Evolutionary conservation across 768 basidiomycete species (phyloP), one percentile per base, ranked within the genome.

Genomic region (Tephrocybe rancida): DNA sequence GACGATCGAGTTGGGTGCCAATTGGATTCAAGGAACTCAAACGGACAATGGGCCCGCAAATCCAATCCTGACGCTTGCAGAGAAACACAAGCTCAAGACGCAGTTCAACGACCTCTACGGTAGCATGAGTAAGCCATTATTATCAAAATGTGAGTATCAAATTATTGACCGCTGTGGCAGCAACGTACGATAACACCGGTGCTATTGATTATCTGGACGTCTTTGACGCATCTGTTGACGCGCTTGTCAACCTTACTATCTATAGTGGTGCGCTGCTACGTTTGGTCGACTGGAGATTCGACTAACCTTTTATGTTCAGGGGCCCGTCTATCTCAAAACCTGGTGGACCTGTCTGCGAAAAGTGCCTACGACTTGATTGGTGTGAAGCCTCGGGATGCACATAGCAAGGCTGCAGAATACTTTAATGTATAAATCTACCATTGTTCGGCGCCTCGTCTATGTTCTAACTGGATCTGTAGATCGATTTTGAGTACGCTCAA

Each of bases 11-110:
- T 64, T 74, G 25, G 84, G 83, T 37, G 74, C 85, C 6, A 85
- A 84, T 56, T 87, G 85, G 84, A 70, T 87, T 27, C 84, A 81
- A 50, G 81, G 73, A 8, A 72, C 70, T 0, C 81, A 82, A 52
- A 63, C 67, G 2, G 77, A 70, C 1, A 59, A 73, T 29, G 84
- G 82, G 2, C 71, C 75, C 21, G 71, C 73, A 5, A 88, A 88
- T 61, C 87, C 87, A 1, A 82, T 88, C 14, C 80, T 78, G 63
- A 66, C 67, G 18, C 71, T 88, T 44, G 84, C 81, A 22, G 70
- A 75, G 61, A 84, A 85, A 58, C 79, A 86, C 57, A 73, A 75
- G 26, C 54, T 87, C 18, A 68, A 69, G 49, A 80, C 78, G 0
- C 70, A 65, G 34, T 68, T 67, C 32, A 86, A 73, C 52, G 71